Base-by-base conservation (phyloP, 306 rosid species). In the Cucumis hystrix region DNA sequence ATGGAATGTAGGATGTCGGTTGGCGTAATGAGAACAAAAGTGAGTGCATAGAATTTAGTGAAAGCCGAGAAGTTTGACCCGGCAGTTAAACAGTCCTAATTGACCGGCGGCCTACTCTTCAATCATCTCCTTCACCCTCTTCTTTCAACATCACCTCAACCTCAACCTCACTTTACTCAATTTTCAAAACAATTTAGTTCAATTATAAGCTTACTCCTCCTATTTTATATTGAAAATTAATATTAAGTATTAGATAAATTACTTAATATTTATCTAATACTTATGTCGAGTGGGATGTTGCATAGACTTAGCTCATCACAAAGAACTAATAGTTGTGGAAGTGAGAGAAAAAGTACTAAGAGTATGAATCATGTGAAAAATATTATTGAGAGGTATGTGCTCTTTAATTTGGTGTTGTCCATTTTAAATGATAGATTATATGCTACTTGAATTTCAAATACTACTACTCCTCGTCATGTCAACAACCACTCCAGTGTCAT, bases 291-390 rank as follows among this genome's bases (percentile, higher is more conserved):
- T n/a, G 25, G 85, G 84, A 4, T 84, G 87, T 9, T 86, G 89
- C 47, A 41, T 78, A 87, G 89, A 13, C 74, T 41, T 69, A 83
- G 87, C 7, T 62, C 83, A 10, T 82, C 61, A 13, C 47, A 63
- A 60, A 84, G 75, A 72, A 62, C 15, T 10, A 28, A 40, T 21
- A 69, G 86, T 64, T 82, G 86, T 7, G 83, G 85, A 49, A 76
- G 76, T 40, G 76, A 76, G 13, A 41, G 59, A 35, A 64, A 71
- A 8, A 58, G 30, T 65, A 11, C 63, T n/a, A 77, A 60, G 64
- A 57, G 17, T 77, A 47, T 47, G 78, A 85, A 33, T 21, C 75
- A 66, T 82, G 88, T 79, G 73, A 43, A 10, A 10, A 79, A 82
- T 57, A 77, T 83, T 6, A 77, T 83, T 6, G 23, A 28, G 1